Percentiles rank a stretch among this genome's conserved stretches.
These are phyloP conservation scores for Naegleria lovaniensis DNA, from an alignment of 208 protist species.

Conservation along the genomic window DNA sequence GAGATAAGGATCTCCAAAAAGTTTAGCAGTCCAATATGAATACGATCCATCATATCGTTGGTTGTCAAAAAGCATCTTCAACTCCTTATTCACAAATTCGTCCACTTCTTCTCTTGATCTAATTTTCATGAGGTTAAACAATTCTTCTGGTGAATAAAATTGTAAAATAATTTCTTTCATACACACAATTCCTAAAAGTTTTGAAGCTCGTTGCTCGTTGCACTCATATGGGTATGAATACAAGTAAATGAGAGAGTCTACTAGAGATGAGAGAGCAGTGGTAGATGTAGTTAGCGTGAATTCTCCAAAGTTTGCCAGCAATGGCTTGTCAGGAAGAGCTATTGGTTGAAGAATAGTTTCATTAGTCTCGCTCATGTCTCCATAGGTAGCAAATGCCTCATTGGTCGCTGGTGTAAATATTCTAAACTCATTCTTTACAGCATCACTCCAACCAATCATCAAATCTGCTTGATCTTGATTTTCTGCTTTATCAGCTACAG, in stretches of 20 bases:
- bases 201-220: not conserved
- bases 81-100: not conserved
- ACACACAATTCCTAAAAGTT: not conserved
- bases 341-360: conserved; percentile 1
- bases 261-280: conserved; percentile 27
- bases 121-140: not conserved
- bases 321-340: not conserved
- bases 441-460: conserved; percentile 12
- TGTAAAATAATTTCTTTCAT: not conserved
- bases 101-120: not conserved
- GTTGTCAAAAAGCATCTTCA: not conserved
- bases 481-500: not conserved
- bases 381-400: conserved; percentile 39
- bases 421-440: conserved; percentile 11
- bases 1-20: not conserved
- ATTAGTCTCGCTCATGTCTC: not conserved
- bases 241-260: conserved; percentile 37
- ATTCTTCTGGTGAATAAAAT: not conserved
- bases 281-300: not conserved
- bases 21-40: not conserved
- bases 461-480: conserved; percentile 7
- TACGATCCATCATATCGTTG: not conserved
- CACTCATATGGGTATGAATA: conserved; percentile 31
- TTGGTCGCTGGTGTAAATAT: conserved; percentile 25
- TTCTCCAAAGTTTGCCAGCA: conserved; percentile 28